Evolutionary conservation across 1,139 yeast genomes (phyloP), one percentile per base, ranked within the genome.

Genomic region (Fermentozyma sake): DNA sequence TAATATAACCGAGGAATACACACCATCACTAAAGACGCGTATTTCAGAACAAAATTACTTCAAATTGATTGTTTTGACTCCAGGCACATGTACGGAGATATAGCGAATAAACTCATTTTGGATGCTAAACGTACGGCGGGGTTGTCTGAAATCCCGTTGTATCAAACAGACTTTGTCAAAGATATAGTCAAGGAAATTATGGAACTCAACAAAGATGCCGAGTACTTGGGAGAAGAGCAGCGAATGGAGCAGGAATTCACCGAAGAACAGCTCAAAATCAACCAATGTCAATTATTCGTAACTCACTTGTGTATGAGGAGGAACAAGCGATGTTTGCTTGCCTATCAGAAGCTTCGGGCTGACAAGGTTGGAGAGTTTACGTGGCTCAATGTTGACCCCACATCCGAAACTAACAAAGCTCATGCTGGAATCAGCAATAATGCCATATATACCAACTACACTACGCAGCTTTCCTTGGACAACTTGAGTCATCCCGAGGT

Each of bases 61-160:
- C n/a, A n/a, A n/a, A n/a, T n/a, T n/a, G n/a, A n/a, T n/a, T n/a
- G n/a, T n/a, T n/a, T n/a, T n/a, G n/a, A n/a, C n/a, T n/a, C n/a
- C n/a, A 16, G 18, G 7, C n/a, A n/a, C 14, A 91, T 91, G 98
- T 84, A 85, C 47, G 97, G 97, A 18, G 97, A 89, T 44, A 49
- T 73, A 3, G 96, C 93, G 2, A 74, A 78, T 35, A 91, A 91
- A 50, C 72, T 91, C 15, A 70, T 85, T 3, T 65, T 79, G 22
- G 97, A 91, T 38, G 93, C 97, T 9, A 82, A 87, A 40, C 63
- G 98, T 40, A 67, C 94, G 0, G 67, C 70, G 34, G 72, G 74
- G 24, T 61, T 91, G 22, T 79, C 80, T 6, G 71, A 68, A 13
- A 50, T 91, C 1, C 91, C 97, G 0, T 55, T 75, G 7, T 87